These are phyloP conservation scores for Solanum okadae DNA, from an alignment of 257 asterid species.

Conservation along the genomic window DNA sequence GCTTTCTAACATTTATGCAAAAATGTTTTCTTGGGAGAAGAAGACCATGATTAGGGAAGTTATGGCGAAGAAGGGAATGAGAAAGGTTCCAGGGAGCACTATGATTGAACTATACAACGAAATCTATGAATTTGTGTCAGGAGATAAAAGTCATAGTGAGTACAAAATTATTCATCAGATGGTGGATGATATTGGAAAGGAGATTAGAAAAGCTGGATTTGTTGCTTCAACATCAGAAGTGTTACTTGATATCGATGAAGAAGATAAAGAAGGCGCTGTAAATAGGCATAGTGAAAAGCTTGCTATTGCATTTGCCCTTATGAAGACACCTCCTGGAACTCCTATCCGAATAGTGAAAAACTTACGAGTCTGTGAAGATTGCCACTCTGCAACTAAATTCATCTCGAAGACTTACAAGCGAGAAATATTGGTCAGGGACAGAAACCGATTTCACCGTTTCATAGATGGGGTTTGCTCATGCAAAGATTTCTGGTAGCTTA, in stretches of 20 bases:
- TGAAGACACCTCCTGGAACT: slow-evolving; percentile 36
- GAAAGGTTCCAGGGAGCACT: slow-evolving; percentile 70
- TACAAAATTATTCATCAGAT: slow-evolving; percentile 27
- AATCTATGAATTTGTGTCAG: slow-evolving; percentile 45
- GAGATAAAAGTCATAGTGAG: slow-evolving; percentile 37
- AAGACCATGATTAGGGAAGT: slow-evolving; percentile 45
- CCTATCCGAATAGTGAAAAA: slow-evolving; percentile 37
- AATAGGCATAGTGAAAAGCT: slow-evolving; percentile 48
- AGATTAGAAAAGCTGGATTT: slow-evolving; percentile 33
- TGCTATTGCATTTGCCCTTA: slow-evolving; percentile 56
- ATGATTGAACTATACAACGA: slow-evolving; percentile 51
- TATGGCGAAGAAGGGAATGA: slow-evolving; percentile 62
- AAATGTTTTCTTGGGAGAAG: slow-evolving; percentile 53
- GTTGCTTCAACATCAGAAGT: slow-evolving; percentile 32
- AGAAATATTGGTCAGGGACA: slow-evolving; percentile 44
- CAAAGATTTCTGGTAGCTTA: slow-evolving; percentile 37
- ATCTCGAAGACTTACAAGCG: slow-evolving; percentile 38
- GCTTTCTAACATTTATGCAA: slow-evolving; percentile 58
- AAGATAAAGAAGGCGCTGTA: slow-evolving; percentile 52
- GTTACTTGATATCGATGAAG: slow-evolving; percentile 49
- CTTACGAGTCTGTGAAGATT: slow-evolving; percentile 46
- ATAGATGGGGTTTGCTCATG: slow-evolving; percentile 45
- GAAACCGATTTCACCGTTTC: slow-evolving; percentile 49
- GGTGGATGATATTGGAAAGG: slow-evolving; percentile 54
- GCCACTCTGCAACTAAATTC: slow-evolving; percentile 48